Evolutionary conservation across 208 protist genomes (phyloP), one percentile per base, ranked within the genome.

Genomic region (Balamuthia mandrillaris): DNA sequence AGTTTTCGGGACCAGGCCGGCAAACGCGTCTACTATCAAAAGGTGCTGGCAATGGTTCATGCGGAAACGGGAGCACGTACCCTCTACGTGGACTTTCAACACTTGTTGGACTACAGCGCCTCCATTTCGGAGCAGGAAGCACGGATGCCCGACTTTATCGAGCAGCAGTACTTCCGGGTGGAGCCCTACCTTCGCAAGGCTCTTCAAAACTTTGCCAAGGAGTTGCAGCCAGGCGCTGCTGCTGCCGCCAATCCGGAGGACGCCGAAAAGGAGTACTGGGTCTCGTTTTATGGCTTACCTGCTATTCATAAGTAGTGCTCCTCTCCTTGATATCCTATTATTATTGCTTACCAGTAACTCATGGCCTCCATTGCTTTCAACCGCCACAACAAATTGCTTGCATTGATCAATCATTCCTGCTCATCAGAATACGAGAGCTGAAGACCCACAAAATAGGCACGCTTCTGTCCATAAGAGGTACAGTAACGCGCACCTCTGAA

Each of bases 401-500:
- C 12, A 79, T 60, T 18, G 49, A 56, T 56, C 21, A 56, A 27
- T 56, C n/a, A 7, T 63, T 4, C 12, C 0, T 18, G 35, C 5
- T 89, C 79, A 78, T 92, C 51, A 97, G 94, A 72, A 94, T 99
- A 37, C 95, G 98, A 27, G 92, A 98, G 21, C 85, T 99, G 47
- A 92, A 94, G 31, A 95, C 96, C 1, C 91, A 92, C 27, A 72
- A 95, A 27, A 95, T 99, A 18, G 98, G 98, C 1, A 90, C 95
- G 89, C 93, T 99, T 14, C 93, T 94, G 72, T 93, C 93, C 14
- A 95, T 99, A 29, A 93, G 88, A 18, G 98, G 98, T 31, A 99
- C 98, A 7, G 98, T 99, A 3, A 99, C 98, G 52, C 94, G 98
- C 44, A 98, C 97, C 1, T 97, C 96, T 21, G 98, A 99, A 88